Percentiles rank a stretch among this genome's conserved stretches.
These are phyloP conservation scores for Annulohypoxylon maeteangense DNA, from an alignment of 495 filamentous ascomycete species.

Conservation along the genomic window DNA sequence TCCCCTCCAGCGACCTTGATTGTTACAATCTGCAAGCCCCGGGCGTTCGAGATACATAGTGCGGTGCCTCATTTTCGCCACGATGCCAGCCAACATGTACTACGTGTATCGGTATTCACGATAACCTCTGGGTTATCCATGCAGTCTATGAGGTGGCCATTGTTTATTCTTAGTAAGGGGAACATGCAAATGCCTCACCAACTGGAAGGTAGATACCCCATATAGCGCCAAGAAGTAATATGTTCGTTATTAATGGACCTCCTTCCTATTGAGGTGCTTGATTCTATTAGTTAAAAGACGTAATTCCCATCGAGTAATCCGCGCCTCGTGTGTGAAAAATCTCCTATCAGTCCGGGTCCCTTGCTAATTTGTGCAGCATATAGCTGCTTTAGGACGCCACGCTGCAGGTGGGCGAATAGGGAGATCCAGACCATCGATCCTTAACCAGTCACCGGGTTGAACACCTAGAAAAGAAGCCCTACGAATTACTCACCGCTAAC, in stretches of 20 bases:
- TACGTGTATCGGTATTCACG: constrained; percentile 19
- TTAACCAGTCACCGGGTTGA: constrained; percentile 25
- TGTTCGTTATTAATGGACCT: neutral
- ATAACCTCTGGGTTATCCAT: constrained; percentile 8
- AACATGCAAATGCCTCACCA: constrained; percentile 34
- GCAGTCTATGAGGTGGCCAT: constrained; percentile 14
- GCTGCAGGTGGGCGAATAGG: constrained; percentile 35
- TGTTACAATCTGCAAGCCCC: constrained; percentile 12
- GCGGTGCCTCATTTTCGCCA: constrained; percentile 34
- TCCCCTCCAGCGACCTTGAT: neutral
- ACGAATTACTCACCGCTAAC: constrained; percentile 18
- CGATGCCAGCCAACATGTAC: constrained; percentile 18
- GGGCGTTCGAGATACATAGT: constrained; percentile 2
- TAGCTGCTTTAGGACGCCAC: constrained; percentile 34
- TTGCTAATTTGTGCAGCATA: constrained; percentile 35
- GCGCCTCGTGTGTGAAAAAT: neutral
- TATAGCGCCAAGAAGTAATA: constrained; percentile 19
- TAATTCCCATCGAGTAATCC: constrained; percentile 17
- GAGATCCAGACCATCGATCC: constrained; percentile 15
- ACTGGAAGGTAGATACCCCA: neutral
- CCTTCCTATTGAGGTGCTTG: constrained; percentile 2
- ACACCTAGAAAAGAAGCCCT: neutral
- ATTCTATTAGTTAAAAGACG: neutral
- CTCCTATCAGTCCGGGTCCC: constrained; percentile 26
- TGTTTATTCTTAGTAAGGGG: constrained; percentile 18